phyloP scores from a whole-genome alignment of 352 stramenopile genomes.

The Aphanomyces invadans region DNA sequence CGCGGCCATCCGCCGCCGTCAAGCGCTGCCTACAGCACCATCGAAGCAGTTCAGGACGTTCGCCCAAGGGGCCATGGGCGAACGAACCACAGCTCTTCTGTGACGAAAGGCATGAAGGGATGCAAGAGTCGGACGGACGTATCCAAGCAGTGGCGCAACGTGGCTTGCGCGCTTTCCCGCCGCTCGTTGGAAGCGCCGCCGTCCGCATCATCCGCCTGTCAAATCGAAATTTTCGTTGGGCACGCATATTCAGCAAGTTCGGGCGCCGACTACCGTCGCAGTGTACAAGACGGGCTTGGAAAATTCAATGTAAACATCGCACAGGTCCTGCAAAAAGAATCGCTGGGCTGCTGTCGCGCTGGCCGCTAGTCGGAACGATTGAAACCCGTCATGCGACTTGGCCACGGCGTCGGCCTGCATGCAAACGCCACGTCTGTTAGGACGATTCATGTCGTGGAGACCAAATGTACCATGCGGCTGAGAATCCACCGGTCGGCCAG shows the following conservation, averaged over 20 bases:
- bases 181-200: conserved; percentile 49
- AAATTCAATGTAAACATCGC: conserved; percentile 85
- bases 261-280: too few relatives aligned
- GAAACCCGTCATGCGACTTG: conserved; percentile 53
- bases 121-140: conserved; percentile 94
- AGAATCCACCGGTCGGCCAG: conserved; percentile 67
- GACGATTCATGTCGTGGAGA: conserved; percentile 45
- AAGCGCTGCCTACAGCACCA: conserved; percentile 36
- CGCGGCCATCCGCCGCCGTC: conserved; percentile 34
- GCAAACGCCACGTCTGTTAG: conserved; percentile 34
- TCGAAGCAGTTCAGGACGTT: conserved; percentile 59
- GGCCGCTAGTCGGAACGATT: conserved; percentile 24
- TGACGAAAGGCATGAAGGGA: conserved; percentile 99
- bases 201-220: conserved; percentile 26
- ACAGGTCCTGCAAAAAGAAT: conserved; percentile 84
- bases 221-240: conserved; percentile 28
- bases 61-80: conserved; percentile 43
- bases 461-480: conserved; percentile 71
- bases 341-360: conserved; percentile 39
- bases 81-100: conserved; percentile 97
- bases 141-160: conserved; percentile 92
- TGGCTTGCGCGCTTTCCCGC: conserved; percentile 84
- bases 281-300: conserved; percentile 72
- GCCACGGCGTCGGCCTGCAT: conserved; percentile 34
- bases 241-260: too few relatives aligned